phyloP scores from a whole-genome alignment of 345 rosid genomes.

The Lumnitzera racemosa region DNA sequence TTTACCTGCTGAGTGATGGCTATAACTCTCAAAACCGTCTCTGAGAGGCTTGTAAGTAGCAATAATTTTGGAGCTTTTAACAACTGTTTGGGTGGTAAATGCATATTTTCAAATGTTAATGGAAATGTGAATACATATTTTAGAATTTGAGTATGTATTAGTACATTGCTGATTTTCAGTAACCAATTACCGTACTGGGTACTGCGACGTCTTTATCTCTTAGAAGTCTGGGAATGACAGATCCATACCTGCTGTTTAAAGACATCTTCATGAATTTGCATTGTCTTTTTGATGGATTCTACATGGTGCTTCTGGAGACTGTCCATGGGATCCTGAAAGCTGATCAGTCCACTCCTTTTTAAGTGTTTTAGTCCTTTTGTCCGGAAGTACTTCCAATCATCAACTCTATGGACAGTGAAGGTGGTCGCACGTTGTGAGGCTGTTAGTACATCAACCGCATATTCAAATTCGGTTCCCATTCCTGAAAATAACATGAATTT shows the following conservation, averaged over 20 bases:
- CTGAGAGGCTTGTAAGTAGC: too few relatives aligned
- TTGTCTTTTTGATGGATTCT: slow-evolving; percentile 61
- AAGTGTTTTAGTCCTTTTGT: slow-evolving; percentile 16
- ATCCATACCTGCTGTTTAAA: slow-evolving; percentile 64
- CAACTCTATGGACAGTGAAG: slow-evolving; percentile 30
- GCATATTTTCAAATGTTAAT: too few relatives aligned
- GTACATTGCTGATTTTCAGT: too few relatives aligned
- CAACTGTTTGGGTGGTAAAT: too few relatives aligned
- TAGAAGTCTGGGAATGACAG: too few relatives aligned
- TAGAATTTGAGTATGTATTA: too few relatives aligned
- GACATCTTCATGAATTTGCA: slow-evolving; percentile 71
- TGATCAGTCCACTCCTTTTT: slow-evolving; percentile 11
- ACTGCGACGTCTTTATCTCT: too few relatives aligned
- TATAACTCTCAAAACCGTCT: too few relatives aligned
- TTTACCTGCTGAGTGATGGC: too few relatives aligned
- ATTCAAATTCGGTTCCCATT: slow-evolving; percentile 67
- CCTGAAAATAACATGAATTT: slow-evolving; percentile 31
- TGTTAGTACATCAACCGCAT: slow-evolving; percentile 26
- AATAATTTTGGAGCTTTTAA: too few relatives aligned
- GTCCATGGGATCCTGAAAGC: slow-evolving; percentile 28
- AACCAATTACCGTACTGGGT: too few relatives aligned
- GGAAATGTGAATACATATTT: too few relatives aligned
- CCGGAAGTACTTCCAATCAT: slow-evolving; percentile 28
- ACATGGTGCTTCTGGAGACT: slow-evolving; percentile 30
- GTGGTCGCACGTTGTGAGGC: slow-evolving; percentile 20